Conservation (phyloP, 2,329 filamentous ascomycete species). For the Myriangium duriaei region DNA sequence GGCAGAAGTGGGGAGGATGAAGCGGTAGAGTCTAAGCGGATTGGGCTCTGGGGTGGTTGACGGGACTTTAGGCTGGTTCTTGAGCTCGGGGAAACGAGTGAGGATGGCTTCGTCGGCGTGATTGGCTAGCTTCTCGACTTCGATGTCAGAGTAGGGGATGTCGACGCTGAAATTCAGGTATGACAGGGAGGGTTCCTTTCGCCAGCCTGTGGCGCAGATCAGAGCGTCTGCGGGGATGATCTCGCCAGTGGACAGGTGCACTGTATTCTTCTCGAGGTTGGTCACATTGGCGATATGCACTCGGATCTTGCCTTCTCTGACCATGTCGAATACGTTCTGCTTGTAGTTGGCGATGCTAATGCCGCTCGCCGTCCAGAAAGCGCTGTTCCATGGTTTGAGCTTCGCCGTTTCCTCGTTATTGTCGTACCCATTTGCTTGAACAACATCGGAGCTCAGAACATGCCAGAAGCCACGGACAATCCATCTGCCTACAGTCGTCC, state of each 20-base stretch:
- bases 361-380: conserved; percentile 42
- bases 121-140: conserved; percentile 26
- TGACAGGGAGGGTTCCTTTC: conserved; percentile 35
- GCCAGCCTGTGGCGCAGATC: conserved; percentile 47
- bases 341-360: conserved; percentile 50
- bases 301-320: conserved; percentile 41
- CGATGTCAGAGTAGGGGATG: conserved; percentile 26
- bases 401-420: conserved; percentile 29
- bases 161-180: conserved; percentile 27
- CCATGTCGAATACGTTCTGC: conserved; percentile 42
- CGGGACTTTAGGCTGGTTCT: conserved; percentile 32
- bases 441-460: conserved; percentile 42
- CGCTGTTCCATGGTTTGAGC: conserved; percentile 29
- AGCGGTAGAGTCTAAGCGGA: conserved; percentile 30
- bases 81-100: conserved; percentile 40
- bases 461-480: conserved; percentile 46
- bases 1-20: conserved; percentile 29
- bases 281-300: conserved; percentile 45
- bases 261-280: conserved; percentile 30
- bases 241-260: conserved; percentile 38
- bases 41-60: conserved; percentile 9
- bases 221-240: conserved; percentile 38
- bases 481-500: conserved; percentile 43
- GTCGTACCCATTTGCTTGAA: conserved; percentile 35
- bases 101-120: conserved; percentile 42